Evolutionary conservation across 78 protist genomes (phyloP).

Genomic region (Monocercomonoides exilis): DNA sequence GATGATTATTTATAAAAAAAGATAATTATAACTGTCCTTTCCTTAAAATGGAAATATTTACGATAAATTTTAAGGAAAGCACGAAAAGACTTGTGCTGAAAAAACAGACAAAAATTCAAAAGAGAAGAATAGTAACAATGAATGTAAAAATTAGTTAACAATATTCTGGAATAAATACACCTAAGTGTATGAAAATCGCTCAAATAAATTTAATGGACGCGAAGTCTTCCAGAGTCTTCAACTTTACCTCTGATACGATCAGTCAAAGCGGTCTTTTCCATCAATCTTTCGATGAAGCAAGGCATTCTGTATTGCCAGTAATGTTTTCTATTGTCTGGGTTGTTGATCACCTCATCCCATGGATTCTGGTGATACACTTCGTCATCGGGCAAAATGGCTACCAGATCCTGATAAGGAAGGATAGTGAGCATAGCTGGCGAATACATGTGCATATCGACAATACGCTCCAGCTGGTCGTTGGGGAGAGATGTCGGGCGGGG

Average conservation of each 20-base stretch:
- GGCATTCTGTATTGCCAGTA: slow-evolving; percentile 35
- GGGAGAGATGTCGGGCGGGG: neutral
- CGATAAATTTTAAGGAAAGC: no score
- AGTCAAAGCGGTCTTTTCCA: neutral
- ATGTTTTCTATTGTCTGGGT: slow-evolving; percentile 13
- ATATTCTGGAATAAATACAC: no score
- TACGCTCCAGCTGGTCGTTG: neutral
- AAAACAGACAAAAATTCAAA: no score
- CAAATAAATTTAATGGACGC: neutral
- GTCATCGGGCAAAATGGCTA: neutral
- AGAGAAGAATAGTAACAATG: no score
- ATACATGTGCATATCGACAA: slow-evolving; percentile 23
- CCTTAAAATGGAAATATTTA: no score
- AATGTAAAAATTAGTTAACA: no score
- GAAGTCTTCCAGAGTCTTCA: slow-evolving; percentile 4
- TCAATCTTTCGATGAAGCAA: neutral
- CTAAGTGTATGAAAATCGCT: no score
- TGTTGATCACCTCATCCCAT: slow-evolving; percentile 4
- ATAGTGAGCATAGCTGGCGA: slow-evolving; percentile 19
- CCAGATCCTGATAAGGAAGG: neutral
- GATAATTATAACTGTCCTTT: no score
- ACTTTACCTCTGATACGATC: neutral
- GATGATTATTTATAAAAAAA: no score
- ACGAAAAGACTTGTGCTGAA: no score
- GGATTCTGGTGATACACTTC: neutral